Conservation (phyloP, 805 yeast species). For the Candida fluviatilis region DNA sequence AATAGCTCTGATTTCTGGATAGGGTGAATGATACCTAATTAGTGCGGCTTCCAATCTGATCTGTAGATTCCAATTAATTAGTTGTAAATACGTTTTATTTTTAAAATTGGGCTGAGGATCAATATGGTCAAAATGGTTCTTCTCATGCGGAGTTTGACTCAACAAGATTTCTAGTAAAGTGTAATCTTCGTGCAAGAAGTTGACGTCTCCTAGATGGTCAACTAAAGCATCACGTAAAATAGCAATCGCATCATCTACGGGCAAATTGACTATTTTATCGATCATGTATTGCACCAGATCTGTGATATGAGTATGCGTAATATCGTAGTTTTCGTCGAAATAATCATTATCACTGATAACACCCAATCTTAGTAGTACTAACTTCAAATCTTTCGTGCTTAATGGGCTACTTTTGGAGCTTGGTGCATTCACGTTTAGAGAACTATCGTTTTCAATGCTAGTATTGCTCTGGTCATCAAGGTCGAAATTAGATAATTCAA, state of each 20-base stretch:
- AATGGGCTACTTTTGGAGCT: constrained; percentile 1
- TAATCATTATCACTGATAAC: constrained; percentile 19
- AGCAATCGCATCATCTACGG: constrained; percentile 20
- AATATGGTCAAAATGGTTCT: constrained; percentile 4
- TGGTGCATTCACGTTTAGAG: not conserved
- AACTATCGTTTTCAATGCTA: not conserved
- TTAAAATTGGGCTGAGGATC: constrained; percentile 9
- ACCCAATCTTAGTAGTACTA: constrained; percentile 19
- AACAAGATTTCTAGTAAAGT: constrained; percentile 25
- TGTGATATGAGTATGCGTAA: constrained; percentile 8
- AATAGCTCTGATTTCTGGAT: constrained; percentile 37
- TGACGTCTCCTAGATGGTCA: constrained; percentile 32
- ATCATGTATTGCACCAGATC: constrained; percentile 22
- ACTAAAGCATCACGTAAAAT: constrained; percentile 33
- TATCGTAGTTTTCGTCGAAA: constrained; percentile 6
- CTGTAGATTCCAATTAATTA: constrained; percentile 33
- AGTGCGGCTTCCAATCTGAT: constrained; percentile 34
- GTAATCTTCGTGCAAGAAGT: constrained; percentile 33
- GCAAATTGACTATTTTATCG: constrained; percentile 21
- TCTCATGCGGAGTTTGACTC: constrained; percentile 15
- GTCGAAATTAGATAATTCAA: constrained; percentile 11
- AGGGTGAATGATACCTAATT: constrained; percentile 37
- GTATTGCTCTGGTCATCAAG: not conserved
- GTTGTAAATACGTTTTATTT: constrained; percentile 19
- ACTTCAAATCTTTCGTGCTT: constrained; percentile 8